phyloP scores from a whole-genome alignment of 2,329 filamentous ascomycete species.

The Aspergillus fructus region DNA sequence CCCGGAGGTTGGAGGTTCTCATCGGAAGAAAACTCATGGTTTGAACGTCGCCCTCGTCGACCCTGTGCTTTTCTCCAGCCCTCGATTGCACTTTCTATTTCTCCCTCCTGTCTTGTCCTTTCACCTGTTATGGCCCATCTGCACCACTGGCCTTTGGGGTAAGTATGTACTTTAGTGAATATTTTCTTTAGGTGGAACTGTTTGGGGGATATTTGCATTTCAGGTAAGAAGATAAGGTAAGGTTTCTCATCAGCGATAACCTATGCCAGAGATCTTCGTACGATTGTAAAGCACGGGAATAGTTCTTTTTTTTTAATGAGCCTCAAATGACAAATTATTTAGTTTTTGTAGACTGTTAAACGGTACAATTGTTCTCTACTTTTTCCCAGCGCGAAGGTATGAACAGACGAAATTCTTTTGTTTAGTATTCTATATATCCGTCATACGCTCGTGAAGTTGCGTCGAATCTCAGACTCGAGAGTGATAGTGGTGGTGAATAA shows the following conservation, averaged over 20 bases:
- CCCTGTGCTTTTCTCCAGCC: slow-evolving; percentile 7
- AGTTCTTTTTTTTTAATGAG: slow-evolving; percentile 5
- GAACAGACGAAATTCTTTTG: slow-evolving; percentile 24
- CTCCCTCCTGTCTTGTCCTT: slow-evolving; percentile 24
- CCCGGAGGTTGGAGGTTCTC: background rate
- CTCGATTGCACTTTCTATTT: slow-evolving; percentile 16
- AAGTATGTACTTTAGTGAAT: slow-evolving; percentile 46
- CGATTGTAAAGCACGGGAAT: slow-evolving; percentile 21
- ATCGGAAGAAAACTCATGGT: background rate
- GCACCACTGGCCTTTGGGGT: slow-evolving; percentile 29
- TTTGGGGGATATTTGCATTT: slow-evolving; percentile 19
- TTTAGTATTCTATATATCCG: slow-evolving; percentile 29
- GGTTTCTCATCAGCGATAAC: slow-evolving; percentile 27
- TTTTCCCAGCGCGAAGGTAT: background rate
- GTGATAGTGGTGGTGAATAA: slow-evolving; percentile 14
- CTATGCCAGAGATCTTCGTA: slow-evolving; percentile 24
- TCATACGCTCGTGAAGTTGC: slow-evolving; percentile 34
- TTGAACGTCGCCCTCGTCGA: slow-evolving; percentile 4
- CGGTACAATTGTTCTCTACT: background rate
- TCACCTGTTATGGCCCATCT: slow-evolving; percentile 24
- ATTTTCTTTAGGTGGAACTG: slow-evolving; percentile 19
- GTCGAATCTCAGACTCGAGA: slow-evolving; percentile 13
- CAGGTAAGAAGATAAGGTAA: slow-evolving; percentile 49
- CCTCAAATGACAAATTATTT: background rate
- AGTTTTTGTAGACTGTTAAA: background rate